phyloP scores from a whole-genome alignment of 768 basidiomycete species.

The Filobasidium floriforme region DNA sequence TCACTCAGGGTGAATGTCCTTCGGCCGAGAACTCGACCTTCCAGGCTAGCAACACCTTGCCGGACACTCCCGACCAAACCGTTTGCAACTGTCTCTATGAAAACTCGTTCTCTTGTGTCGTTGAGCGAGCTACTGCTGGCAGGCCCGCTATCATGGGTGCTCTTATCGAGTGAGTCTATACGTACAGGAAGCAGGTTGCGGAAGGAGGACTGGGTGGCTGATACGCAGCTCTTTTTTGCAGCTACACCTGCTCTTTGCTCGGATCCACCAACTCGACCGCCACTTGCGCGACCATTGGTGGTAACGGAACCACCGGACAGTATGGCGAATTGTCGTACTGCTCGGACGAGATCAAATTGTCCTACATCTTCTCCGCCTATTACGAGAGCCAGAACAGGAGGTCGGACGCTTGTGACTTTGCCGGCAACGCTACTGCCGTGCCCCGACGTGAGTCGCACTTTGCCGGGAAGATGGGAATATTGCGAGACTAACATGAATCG shows the following conservation, averaged over 20 bases:
- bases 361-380: slow-evolving; percentile 72
- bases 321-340: slow-evolving; percentile 73
- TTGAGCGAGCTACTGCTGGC: slow-evolving; percentile 56
- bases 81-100: slow-evolving; percentile 71
- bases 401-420: slow-evolving; percentile 64
- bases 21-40: slow-evolving; percentile 52
- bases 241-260: slow-evolving; percentile 63
- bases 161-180: slow-evolving; percentile 38
- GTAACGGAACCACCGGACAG: slow-evolving; percentile 62
- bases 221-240: slow-evolving; percentile 57
- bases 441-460: slow-evolving; percentile 30
- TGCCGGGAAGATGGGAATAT: background rate
- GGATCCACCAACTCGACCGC: slow-evolving; percentile 53
- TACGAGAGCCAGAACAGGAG: slow-evolving; percentile 60
- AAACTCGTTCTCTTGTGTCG: slow-evolving; percentile 61
- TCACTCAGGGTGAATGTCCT: slow-evolving; percentile 59
- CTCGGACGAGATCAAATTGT: slow-evolving; percentile 73
- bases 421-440: slow-evolving; percentile 68
- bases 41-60: slow-evolving; percentile 62
- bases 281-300: slow-evolving; percentile 61
- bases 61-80: slow-evolving; percentile 71
- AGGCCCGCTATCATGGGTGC: slow-evolving; percentile 38
- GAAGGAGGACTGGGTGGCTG: slow-evolving; percentile 21
- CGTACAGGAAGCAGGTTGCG: background rate
- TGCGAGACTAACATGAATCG: background rate